These are phyloP conservation scores for Talaromyces sp. DNA, from an alignment of 2,329 filamentous ascomycete genomes.

Conservation along the genomic window DNA sequence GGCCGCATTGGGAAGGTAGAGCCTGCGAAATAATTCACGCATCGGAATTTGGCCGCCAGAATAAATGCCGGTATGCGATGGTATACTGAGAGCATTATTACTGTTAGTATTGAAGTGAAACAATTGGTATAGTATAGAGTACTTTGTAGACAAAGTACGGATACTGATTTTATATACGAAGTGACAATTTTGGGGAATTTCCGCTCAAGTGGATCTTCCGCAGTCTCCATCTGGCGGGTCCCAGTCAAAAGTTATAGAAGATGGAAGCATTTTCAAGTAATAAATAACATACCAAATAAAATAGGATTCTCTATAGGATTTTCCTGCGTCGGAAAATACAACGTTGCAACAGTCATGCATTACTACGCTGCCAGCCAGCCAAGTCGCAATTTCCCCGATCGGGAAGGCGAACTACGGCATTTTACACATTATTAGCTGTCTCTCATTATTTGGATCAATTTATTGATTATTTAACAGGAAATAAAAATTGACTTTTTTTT, in stretches of 20 bases:
- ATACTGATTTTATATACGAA: too few relatives aligned
- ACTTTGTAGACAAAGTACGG: too few relatives aligned
- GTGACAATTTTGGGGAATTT: too few relatives aligned
- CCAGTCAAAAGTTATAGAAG: not conserved
- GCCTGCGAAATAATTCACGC: not conserved
- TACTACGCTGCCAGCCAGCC: not conserved
- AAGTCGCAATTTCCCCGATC: not conserved
- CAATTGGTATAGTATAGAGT: not conserved
- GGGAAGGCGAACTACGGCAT: not conserved
- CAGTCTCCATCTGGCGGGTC: not conserved
- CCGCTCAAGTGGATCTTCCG: too few relatives aligned
- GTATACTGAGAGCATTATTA: too few relatives aligned
- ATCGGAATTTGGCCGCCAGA: constrained; percentile 1
- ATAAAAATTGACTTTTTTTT: not conserved
- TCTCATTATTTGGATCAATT: not conserved
- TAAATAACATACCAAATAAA: too few relatives aligned
- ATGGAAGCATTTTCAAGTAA: not conserved
- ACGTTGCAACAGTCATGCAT: not conserved
- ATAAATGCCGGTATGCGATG: not conserved
- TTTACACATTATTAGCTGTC: not conserved
- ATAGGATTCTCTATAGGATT: too few relatives aligned
- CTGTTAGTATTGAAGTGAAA: not conserved
- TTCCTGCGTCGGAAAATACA: not conserved
- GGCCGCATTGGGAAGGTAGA: not conserved
- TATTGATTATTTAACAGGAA: not conserved